phyloP scores from a whole-genome alignment of 805 yeast species.

The Lipomyces orientalis region DNA sequence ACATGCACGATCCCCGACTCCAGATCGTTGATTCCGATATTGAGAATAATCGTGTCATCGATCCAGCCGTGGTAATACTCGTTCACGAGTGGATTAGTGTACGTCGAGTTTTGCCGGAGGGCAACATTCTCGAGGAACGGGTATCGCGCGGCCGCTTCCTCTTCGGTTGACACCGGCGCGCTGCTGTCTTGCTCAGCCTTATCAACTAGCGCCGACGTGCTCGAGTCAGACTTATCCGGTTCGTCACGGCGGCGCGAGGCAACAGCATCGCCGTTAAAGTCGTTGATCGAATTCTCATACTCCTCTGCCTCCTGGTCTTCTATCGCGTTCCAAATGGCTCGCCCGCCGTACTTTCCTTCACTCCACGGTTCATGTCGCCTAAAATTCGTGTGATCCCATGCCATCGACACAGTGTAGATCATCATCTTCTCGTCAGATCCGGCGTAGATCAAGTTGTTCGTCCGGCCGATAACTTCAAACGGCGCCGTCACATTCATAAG shows the following conservation, averaged over 20 bases:
- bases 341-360: conserved; percentile 29
- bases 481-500: conserved; percentile 34
- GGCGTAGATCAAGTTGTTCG: conserved; percentile 28
- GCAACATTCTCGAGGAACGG: background rate
- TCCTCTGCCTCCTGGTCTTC: conserved; percentile 21
- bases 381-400: conserved; percentile 27
- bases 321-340: conserved; percentile 19
- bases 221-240: background rate
- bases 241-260: background rate
- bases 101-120: background rate
- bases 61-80: conserved; percentile 35
- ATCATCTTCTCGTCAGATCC: conserved; percentile 27
- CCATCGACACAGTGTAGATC: conserved; percentile 28
- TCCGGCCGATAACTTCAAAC: conserved; percentile 32
- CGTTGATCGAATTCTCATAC: conserved; percentile 7
- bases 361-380: conserved; percentile 21
- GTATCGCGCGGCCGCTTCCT: background rate
- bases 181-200: no score
- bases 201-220: background rate
- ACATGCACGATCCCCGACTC: conserved; percentile 29
- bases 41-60: conserved; percentile 30
- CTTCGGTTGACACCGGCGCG: background rate
- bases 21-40: conserved; percentile 27
- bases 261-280: background rate
- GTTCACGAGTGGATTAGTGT: conserved; percentile 20